These are phyloP conservation scores for Penicillium vulpinum DNA, from an alignment of 2,329 filamentous ascomycete species.

Conservation along the genomic window DNA sequence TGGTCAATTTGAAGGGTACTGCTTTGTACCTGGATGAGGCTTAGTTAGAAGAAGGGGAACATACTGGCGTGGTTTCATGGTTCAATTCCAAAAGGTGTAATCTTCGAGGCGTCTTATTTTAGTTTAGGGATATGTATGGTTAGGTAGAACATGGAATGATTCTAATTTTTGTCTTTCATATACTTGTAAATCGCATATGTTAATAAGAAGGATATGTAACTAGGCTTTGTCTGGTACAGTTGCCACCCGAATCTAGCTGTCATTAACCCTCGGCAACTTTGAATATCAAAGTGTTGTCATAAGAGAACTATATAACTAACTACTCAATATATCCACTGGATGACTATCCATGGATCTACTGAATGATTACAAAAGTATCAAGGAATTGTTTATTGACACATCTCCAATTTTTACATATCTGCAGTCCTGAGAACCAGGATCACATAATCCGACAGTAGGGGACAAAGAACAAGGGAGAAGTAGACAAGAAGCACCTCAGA, in stretches of 20 bases:
- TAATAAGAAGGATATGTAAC: not conserved
- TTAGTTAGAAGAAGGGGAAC: slow-evolving; percentile 2
- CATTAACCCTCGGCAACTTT: no score
- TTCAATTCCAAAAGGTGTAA: not conserved
- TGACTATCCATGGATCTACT: not conserved
- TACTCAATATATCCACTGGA: not conserved
- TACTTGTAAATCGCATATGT: not conserved
- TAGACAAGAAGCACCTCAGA: slow-evolving; percentile 7
- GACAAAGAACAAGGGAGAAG: slow-evolving; percentile 8
- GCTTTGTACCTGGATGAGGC: slow-evolving; percentile 36
- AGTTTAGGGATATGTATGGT: slow-evolving; percentile 7
- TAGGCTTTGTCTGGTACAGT: not conserved
- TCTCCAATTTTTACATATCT: slow-evolving; percentile 22
- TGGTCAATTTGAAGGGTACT: slow-evolving; percentile 33
- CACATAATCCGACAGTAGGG: slow-evolving; percentile 6
- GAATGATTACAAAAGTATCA: not conserved
- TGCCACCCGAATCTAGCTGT: no score
- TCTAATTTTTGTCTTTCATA: not conserved
- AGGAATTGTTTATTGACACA: slow-evolving; percentile 20
- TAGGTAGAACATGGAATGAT: slow-evolving; percentile 1
- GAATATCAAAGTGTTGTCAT: not conserved
- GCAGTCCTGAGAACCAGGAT: not conserved
- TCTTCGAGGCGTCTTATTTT: not conserved
- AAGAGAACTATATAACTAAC: not conserved
- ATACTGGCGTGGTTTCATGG: slow-evolving; percentile 1